These are phyloP conservation scores for Rubia balearica DNA, from an alignment of 305 asterid species.

Conservation along the genomic window DNA sequence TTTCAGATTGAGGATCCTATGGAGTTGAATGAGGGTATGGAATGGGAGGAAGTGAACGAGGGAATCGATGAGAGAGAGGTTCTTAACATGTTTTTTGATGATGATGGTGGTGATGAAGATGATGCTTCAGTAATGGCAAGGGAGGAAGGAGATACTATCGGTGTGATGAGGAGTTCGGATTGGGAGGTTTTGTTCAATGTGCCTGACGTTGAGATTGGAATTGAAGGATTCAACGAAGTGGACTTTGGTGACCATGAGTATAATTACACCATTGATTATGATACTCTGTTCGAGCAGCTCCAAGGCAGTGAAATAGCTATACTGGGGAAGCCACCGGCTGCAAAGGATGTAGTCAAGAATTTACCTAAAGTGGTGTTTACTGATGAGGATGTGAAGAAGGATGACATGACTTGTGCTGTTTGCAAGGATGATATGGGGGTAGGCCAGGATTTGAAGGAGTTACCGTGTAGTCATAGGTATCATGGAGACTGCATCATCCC, in stretches of 20 bases:
- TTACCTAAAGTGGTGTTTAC: conserved; percentile 25
- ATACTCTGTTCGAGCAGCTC: conserved; percentile 29
- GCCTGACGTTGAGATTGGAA: conserved; percentile 20
- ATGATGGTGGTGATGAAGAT: conserved; percentile 16
- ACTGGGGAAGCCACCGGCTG: conserved; percentile 31
- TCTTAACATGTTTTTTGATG: conserved; percentile 25
- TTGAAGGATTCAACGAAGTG: conserved; percentile 18
- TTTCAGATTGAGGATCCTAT: conserved; percentile 29
- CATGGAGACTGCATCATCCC: conserved; percentile 37
- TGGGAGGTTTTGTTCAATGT: conserved; percentile 38
- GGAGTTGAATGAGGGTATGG: conserved; percentile 25
- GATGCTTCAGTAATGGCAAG: conserved; percentile 14
- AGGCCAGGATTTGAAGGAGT: conserved; percentile 25
- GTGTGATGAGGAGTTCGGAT: conserved; percentile 21
- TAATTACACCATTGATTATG: conserved; percentile 27
- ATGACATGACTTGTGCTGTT: conserved; percentile 26
- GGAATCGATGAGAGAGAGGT: conserved; percentile 31
- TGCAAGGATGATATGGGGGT: conserved; percentile 36
- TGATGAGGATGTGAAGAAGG: conserved; percentile 23
- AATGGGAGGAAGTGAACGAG: conserved; percentile 37
- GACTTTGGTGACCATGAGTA: conserved; percentile 22
- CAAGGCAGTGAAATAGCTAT: conserved; percentile 21
- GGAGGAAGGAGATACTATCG: conserved; percentile 16
- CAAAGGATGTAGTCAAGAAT: conserved; percentile 24
- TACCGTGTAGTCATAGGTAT: conserved; percentile 34